Conservation (phyloP, 2,329 filamentous ascomycete species). For the Phyllosticta capitalensis region DNA sequence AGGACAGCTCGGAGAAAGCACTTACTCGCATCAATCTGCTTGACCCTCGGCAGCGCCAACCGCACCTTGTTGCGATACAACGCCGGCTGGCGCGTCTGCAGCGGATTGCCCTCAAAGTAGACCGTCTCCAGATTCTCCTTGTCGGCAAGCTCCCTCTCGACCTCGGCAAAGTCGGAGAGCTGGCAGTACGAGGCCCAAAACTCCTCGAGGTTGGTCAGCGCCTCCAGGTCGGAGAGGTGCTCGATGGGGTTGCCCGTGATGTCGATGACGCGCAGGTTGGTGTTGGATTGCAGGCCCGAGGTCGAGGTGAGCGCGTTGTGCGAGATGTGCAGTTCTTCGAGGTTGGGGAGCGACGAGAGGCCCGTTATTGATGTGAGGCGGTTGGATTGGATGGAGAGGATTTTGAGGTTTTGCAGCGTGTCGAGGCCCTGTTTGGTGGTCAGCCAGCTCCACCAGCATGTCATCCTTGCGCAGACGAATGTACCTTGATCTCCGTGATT, state of each 20-base stretch:
- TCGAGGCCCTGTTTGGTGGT: conserved; percentile 46
- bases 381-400: conserved; percentile 93
- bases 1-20: background rate
- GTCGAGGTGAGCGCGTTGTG: conserved; percentile 82
- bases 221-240: conserved; percentile 61
- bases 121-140: conserved; percentile 79
- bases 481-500: conserved; percentile 67
- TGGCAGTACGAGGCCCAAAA: conserved; percentile 91
- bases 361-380: conserved; percentile 71
- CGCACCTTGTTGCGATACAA: conserved; percentile 91
- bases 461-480: background rate
- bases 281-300: conserved; percentile 49
- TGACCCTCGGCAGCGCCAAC: conserved; percentile 74
- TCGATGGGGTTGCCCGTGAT: conserved; percentile 80
- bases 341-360: conserved; percentile 59
- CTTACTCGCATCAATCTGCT: conserved; percentile 79
- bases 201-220: conserved; percentile 68
- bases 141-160: conserved; percentile 67
- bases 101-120: conserved; percentile 90
- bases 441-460: background rate
- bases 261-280: conserved; percentile 64
- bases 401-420: conserved; percentile 67
- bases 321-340: conserved; percentile 92
- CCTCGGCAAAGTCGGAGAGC: conserved; percentile 67
- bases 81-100: conserved; percentile 70